Percentiles rank a stretch among this genome's conserved stretches.
phyloP scores from a whole-genome alignment of 2,329 filamentous ascomycete species.

The Aspergillus sp. region DNA sequence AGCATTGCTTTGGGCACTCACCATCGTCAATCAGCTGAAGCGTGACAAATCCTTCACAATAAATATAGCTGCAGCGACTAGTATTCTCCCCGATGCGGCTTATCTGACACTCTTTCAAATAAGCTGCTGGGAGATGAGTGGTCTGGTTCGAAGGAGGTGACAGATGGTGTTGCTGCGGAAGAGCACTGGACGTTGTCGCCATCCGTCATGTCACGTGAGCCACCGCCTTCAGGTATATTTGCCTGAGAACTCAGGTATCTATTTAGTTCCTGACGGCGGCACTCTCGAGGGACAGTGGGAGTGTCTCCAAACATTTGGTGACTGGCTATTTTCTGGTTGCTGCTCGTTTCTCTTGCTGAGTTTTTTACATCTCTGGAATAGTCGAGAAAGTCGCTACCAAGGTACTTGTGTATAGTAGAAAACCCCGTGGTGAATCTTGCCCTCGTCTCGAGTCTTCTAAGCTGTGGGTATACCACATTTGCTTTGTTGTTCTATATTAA shows the following conservation, averaged over 20 bases:
- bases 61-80: not conserved
- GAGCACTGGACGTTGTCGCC: slow-evolving; percentile 15
- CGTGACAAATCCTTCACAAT: slow-evolving; percentile 6
- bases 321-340: too few species aligned
- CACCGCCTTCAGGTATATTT: not conserved
- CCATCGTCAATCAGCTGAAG: slow-evolving; percentile 24
- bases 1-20: slow-evolving; percentile 13
- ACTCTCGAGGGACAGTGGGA: not conserved
- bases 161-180: slow-evolving; percentile 9
- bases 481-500: too few species aligned
- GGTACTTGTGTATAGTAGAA: too few species aligned
- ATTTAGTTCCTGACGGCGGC: not conserved
- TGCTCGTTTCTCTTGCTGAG: too few species aligned
- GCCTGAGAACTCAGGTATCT: not conserved
- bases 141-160: slow-evolving; percentile 7
- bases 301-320: too few species aligned
- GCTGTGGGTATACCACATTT: too few species aligned
- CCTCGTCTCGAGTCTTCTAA: too few species aligned
- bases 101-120: not conserved
- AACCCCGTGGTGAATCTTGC: too few species aligned
- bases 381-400: too few species aligned
- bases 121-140: not conserved
- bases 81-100: not conserved
- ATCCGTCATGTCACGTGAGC: slow-evolving; percentile 9
- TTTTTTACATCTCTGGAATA: too few species aligned